Base-by-base conservation (phyloP, 2,329 filamentous ascomycete genomes). In the Drechslera avenae region DNA sequence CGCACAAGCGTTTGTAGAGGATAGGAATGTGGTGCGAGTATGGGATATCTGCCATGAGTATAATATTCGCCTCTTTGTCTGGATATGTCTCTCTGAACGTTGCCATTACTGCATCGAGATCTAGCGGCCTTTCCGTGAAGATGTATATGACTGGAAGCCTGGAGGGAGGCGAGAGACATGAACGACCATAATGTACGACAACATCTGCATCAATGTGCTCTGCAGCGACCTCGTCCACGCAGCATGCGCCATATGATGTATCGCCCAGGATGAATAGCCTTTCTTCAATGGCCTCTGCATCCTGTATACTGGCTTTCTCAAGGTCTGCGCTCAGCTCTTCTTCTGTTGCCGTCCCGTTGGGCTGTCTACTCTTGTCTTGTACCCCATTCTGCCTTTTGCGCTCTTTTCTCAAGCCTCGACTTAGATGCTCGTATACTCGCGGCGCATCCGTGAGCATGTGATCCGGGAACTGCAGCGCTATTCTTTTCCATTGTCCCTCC, bases 401-500 rank as follows among this genome's bases (percentile, higher is more conserved):
- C 30, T 52, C 57, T 26, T 64, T 60, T 32, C 73, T 72, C 40
- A 88, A 67, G 0, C 80, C 82, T 36, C 77, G 75, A 47, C 78
- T 79, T 55, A 96, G 74, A 0, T 85, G 77, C 46, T 87, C 85
- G 49, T 88, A 91, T 0, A 97, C 89, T 50, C 88, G 82, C 4
- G 91, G 88, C 7, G 90, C 90, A 79, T 99, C 91, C 1, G 84
- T 80, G 1, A 99, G 82, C 90, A 97, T 96, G 21, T 87, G 82
- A 75, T 99, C 94, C 0, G 94, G 93, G 63, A 99, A 97, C 70
- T 99, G 94, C n/a, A 99, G 77, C 1, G 91, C 94, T 26, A 99
- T 83, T 42, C 88, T 83, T 56, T 77, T 83, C 83, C 90, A 96
- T 71, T 81, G 81, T 35, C 85, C 88, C 4, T 79, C 74, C n/a